Conservation (phyloP, 768 basidiomycete genomes). For the Lactarius sp. region DNA sequence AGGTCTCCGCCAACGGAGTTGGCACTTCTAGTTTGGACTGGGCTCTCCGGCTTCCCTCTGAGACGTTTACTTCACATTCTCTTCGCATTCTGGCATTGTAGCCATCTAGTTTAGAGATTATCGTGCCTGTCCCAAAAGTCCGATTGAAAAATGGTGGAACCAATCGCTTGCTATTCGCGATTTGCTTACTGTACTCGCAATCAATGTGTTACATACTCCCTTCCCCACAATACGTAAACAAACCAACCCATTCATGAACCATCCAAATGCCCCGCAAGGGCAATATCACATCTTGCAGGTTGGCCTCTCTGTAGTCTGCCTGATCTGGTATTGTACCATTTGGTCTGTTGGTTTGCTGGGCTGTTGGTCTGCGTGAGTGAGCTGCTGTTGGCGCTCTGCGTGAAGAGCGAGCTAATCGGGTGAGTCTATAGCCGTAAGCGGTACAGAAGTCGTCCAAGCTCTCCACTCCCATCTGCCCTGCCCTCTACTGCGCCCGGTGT, state of each 20-base stretch:
- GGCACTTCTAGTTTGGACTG: no score
- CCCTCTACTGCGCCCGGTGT: conserved; percentile 68
- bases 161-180: no score
- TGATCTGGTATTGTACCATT: conserved; percentile 39
- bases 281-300: not conserved
- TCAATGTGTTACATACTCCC: no score
- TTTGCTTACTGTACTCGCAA: no score
- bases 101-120: no score
- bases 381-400: not conserved
- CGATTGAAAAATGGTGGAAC: no score
- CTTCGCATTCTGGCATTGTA: no score
- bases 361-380: conserved; percentile 30
- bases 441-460: conserved; percentile 63
- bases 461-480: conserved; percentile 46
- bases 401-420: not conserved
- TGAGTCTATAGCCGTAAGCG: conserved; percentile 55
- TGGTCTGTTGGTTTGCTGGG: conserved; percentile 37
- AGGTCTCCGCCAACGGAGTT: no score
- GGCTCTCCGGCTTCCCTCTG: no score
- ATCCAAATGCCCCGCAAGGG: not conserved
- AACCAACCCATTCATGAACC: not conserved
- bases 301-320: conserved; percentile 18
- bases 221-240: no score
- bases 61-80: no score
- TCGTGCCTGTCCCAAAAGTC: no score